phyloP scores from a whole-genome alignment of 129 eudicot genomes.

The Lonicera japonica region DNA sequence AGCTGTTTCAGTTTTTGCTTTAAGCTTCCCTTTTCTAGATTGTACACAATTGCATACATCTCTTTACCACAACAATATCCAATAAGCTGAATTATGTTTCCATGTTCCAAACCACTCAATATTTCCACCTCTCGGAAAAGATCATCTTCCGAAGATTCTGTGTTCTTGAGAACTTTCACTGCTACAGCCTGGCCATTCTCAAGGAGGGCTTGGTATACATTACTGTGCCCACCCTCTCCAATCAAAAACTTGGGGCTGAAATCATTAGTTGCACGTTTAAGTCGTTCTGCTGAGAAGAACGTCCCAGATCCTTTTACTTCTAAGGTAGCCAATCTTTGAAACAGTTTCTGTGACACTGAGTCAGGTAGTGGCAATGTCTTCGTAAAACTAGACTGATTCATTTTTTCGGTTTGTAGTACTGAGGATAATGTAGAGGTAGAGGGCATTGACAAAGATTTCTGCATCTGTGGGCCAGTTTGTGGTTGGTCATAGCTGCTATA shows the following conservation, averaged over 20 bases:
- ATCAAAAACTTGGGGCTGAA: slow-evolving; percentile 25
- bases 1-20: slow-evolving; percentile 19
- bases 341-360: slow-evolving; percentile 5
- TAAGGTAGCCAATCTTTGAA: slow-evolving; percentile 25
- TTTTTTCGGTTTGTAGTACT: slow-evolving; percentile 3
- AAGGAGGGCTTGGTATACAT: slow-evolving; percentile 27
- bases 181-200: slow-evolving; percentile 30
- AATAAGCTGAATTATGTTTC: slow-evolving; percentile 25
- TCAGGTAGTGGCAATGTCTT: background rate
- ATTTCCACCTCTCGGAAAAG: slow-evolving; percentile 34
- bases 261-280: slow-evolving; percentile 21
- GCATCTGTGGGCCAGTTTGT: slow-evolving; percentile 3
- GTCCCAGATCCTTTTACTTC: slow-evolving; percentile 20
- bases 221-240: slow-evolving; percentile 34
- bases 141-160: slow-evolving; percentile 9
- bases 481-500: background rate
- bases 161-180: slow-evolving; percentile 25
- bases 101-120: slow-evolving; percentile 33
- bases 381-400: background rate
- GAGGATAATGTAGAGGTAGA: slow-evolving; percentile 20
- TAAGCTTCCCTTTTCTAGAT: slow-evolving; percentile 19
- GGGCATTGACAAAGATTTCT: slow-evolving; percentile 33
- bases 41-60: slow-evolving; percentile 30
- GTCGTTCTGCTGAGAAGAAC: slow-evolving; percentile 16
- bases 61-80: slow-evolving; percentile 35